Evolutionary conservation across 805 yeast genomes (phyloP), one percentile per base, ranked within the genome.

Genomic region (Yamadazyma olivae): DNA sequence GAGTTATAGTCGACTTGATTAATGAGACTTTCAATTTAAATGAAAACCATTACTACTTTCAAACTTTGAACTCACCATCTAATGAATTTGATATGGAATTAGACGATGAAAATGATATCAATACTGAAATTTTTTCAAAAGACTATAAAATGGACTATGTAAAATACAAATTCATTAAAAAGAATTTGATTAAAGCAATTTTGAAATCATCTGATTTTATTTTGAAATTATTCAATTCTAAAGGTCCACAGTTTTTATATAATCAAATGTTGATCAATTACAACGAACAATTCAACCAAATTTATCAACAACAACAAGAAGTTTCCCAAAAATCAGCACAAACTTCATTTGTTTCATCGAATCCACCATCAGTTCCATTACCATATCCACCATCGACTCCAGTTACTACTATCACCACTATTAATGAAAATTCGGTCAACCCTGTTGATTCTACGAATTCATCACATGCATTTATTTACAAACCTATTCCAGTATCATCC

Each of bases 1-100:
- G 48, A 41, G 69, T 59, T 6, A 44, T 64, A 12, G 35, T 58
- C 5, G 66, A 60, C 40, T 38, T 61, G 26, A 45, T 61, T 32
- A 62, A 62, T 47, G 65, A 61, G 33, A 41, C 49, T 12, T 53
- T 61, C 27, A 46, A 41, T 33, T 32, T 61, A 20, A 39, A 42
- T 6, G 45, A 45, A 31, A 23, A 28, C 15, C 57, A 54, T 41
- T 28, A 38, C 18, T 42, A 50, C 30, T 56, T 43, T 45, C 66
- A 56, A 43, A 42, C 48, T 8, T 34, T 59, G 13, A 53, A 50
- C 28, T 35, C 41, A 14, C 39, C 45, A 6, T 37, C 32, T 16
- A 30, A 35, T 26, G 32, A 40, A 9, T 25, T 8, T 15, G 14
- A 13, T 15, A 25, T 8, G 6, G 28, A 25, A 6, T 6, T 6